Percentiles rank a stretch among this genome's conserved stretches.
phyloP scores from a whole-genome alignment of 1,284 basidiomycete genomes.

The Tetrapyrgos nigripes region DNA sequence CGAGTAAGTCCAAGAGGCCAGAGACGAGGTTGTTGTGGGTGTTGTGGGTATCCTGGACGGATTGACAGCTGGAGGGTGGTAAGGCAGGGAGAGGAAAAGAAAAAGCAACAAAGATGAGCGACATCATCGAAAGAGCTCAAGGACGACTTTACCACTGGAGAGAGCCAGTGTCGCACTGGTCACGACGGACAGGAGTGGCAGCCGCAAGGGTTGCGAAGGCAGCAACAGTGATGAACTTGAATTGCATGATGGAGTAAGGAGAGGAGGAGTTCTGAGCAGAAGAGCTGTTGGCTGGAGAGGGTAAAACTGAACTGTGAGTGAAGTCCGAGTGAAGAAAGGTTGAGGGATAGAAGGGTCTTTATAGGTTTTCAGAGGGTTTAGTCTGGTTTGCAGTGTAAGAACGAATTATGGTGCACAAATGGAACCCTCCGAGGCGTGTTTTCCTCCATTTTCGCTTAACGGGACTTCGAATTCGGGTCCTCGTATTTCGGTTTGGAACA shows the following conservation, averaged over 20 bases:
- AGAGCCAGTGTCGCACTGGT: conserved; percentile 26
- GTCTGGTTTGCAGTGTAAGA: too few relatives aligned
- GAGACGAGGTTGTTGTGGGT: conserved; percentile 16
- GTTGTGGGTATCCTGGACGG: conserved; percentile 2
- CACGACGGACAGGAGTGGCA: conserved; percentile 26
- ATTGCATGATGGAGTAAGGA: conserved; percentile 8
- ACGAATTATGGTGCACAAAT: too few relatives aligned
- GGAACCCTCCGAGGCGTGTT: too few relatives aligned
- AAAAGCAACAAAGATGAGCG: background rate
- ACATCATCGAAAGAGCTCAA: background rate
- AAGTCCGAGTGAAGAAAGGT: background rate
- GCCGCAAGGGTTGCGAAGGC: conserved; percentile 28
- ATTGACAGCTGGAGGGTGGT: too few relatives aligned
- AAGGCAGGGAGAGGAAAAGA: too few relatives aligned
- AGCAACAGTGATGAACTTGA: conserved; percentile 7
- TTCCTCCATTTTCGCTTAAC: too few relatives aligned
- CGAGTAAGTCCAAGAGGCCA: background rate
- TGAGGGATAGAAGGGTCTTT: background rate
- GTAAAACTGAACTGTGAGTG: background rate
- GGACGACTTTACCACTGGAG: conserved; percentile 27
- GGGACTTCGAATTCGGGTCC: too few relatives aligned
- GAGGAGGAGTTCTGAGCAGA: background rate
- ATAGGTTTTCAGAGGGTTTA: background rate
- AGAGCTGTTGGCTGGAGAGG: background rate
- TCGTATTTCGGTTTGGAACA: too few relatives aligned